Evolutionary conservation across 1,284 basidiomycete species (phyloP), one percentile per base, ranked within the genome.

Genomic region (Tetrapyrgos nigripes): DNA sequence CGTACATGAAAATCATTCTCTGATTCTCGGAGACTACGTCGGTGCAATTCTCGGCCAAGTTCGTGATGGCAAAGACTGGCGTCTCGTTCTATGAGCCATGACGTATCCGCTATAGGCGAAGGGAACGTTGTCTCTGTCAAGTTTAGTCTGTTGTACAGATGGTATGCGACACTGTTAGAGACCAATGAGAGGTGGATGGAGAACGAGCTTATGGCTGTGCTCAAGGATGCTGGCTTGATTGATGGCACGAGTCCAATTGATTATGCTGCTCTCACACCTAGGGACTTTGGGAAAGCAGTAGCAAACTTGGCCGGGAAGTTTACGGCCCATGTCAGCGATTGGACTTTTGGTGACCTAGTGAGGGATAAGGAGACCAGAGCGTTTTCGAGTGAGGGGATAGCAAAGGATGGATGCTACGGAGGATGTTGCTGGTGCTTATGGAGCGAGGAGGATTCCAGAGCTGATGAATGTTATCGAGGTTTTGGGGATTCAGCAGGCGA

Each of bases 81-180:
- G 85, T 57, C 82, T 60, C 81, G 84, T 54, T 76, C 77, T 14
- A 1, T 65, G 0, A 62, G 77, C 60, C 83, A 86, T 62, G 73
- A 77, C 9, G 71, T 83, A 59, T 71, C 83, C n/a, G 79, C 82
- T 28, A 82, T 84, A 17, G 91, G 91, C 24, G 76, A 85, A 66
- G 91, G 92, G 40, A 93, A 93, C 66, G 84, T 83, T 48, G 82
- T 84, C 60, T 88, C 88, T 0, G 72, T 92, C 51, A 92, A 93
- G 70, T 91, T 91, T 74, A 91, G 89, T 66, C 74, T 89, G 6
- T 73, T 91, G 14, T 92, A 91, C 69, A 77, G 85, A 47, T 93
- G 91, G 92, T 92, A 94, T 67, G 78, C 89, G 13, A 80, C 87
- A 1, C 71, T 89, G 9, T 89, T 87, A 2, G 62, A 79, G 60